phyloP scores from a whole-genome alignment of 2,329 filamentous ascomycete species.

The Xylaria sp. region DNA sequence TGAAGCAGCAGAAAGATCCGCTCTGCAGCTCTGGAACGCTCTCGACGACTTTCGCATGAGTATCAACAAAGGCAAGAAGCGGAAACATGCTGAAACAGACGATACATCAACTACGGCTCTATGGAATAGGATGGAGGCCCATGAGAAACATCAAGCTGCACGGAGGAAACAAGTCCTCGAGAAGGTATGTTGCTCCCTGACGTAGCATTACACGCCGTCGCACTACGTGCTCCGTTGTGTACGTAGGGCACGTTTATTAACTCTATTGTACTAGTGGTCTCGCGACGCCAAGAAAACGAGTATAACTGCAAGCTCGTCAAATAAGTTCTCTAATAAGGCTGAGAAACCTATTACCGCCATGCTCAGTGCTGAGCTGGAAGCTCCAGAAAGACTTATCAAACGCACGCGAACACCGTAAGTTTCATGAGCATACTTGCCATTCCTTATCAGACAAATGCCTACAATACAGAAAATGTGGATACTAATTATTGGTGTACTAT shows the following conservation, averaged over 20 bases:
- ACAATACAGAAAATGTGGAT: background rate
- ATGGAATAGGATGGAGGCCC: constrained; percentile 75
- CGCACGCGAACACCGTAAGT: constrained; percentile 70
- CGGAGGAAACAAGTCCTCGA: constrained; percentile 80
- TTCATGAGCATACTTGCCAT: background rate
- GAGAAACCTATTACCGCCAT: constrained; percentile 74
- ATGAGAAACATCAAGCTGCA: constrained; percentile 69
- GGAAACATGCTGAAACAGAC: constrained; percentile 64
- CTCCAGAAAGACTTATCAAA: constrained; percentile 73
- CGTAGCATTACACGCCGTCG: background rate
- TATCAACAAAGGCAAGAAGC: constrained; percentile 70
- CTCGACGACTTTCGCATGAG: constrained; percentile 76
- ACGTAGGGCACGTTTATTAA: background rate
- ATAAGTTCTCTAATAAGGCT: constrained; percentile 63
- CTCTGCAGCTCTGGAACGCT: constrained; percentile 84
- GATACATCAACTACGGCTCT: constrained; percentile 72
- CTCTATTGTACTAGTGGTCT: constrained; percentile 74
- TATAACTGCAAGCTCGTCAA: constrained; percentile 60
- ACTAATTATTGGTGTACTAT: constrained; percentile 14
- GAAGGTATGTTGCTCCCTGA: constrained; percentile 51
- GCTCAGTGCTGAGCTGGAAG: constrained; percentile 74
- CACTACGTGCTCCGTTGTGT: background rate
- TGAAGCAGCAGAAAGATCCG: constrained; percentile 84
- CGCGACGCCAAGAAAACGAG: constrained; percentile 75
- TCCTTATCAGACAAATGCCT: background rate